A percentile compares a stretch with the other conserved stretches of the same genome.
These are phyloP conservation scores for Apiospora sp. DNA, from an alignment of 2,329 filamentous ascomycete genomes.

Conservation along the genomic window DNA sequence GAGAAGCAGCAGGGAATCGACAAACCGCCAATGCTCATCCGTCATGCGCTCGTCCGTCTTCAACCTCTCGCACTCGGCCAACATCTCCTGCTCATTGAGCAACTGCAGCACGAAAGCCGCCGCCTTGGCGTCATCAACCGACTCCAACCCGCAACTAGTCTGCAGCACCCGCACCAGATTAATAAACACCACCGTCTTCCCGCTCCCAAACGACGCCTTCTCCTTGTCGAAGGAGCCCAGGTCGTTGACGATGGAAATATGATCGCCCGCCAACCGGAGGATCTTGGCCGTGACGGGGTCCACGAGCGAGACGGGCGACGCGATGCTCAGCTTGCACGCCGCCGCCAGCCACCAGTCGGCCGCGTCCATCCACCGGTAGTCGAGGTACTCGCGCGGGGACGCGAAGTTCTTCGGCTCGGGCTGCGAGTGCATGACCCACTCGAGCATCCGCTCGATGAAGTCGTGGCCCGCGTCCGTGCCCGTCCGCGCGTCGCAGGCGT, in stretches of 20 bases:
- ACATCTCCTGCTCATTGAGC: conserved; percentile 16
- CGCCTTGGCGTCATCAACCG: neutral
- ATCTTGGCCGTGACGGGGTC: neutral
- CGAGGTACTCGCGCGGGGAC: conserved; percentile 17
- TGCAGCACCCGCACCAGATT: conserved; percentile 20
- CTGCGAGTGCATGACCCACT: conserved; percentile 23
- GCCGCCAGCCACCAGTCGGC: conserved; percentile 23
- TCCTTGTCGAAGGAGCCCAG: conserved; percentile 23
- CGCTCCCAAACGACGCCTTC: neutral
- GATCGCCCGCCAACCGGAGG: conserved; percentile 16
- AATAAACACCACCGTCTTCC: conserved; percentile 1
- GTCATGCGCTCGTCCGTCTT: conserved; percentile 9
- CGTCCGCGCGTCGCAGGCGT: neutral
- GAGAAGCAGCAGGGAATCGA: neutral
- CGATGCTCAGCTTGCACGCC: conserved; percentile 21
- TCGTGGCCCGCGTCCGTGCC: conserved; percentile 15
- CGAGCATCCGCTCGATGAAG: conserved; percentile 16
- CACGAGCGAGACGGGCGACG: neutral
- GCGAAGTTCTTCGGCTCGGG: conserved; percentile 14
- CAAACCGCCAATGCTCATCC: conserved; percentile 15
- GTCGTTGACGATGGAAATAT: conserved; percentile 23
- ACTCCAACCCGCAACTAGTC: neutral
- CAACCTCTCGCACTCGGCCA: neutral
- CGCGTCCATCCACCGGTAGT: conserved; percentile 23
- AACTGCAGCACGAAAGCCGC: conserved; percentile 14